Evolutionary conservation across 495 filamentous ascomycete genomes (phyloP).

Genomic region (Recurvomyces mirabilis): DNA sequence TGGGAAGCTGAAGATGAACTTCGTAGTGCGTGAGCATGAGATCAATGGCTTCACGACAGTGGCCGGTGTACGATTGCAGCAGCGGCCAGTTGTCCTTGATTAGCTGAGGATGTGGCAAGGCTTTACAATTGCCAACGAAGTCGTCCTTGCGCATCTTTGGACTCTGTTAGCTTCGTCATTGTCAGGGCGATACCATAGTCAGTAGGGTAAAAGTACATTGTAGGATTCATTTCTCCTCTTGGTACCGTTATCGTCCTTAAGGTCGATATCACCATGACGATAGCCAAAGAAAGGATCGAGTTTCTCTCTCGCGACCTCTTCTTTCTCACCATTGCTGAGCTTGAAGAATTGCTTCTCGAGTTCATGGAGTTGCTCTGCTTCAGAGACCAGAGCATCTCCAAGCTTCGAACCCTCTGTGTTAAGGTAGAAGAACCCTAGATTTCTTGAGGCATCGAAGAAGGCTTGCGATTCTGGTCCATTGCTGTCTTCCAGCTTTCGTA

Average conservation of each 20-base stretch:
- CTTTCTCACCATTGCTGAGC: slow-evolving; percentile 4
- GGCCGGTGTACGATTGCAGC: slow-evolving; percentile 5
- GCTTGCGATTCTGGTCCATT: slow-evolving; percentile 34
- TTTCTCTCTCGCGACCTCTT: slow-evolving; percentile 31
- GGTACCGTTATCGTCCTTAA: slow-evolving; percentile 42
- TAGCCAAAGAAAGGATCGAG: slow-evolving; percentile 58
- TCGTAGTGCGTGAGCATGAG: slow-evolving; percentile 13
- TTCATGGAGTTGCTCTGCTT: slow-evolving; percentile 13
- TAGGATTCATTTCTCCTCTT: slow-evolving; percentile 52
- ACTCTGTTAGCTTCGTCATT: background rate
- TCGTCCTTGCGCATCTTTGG: slow-evolving; percentile 13
- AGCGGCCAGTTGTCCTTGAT: slow-evolving; percentile 9
- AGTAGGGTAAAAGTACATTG: slow-evolving; percentile 36
- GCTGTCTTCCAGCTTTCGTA: slow-evolving; percentile 37
- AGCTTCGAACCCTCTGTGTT: slow-evolving; percentile 11
- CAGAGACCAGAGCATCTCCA: slow-evolving; percentile 13
- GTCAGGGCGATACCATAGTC: background rate
- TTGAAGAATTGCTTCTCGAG: slow-evolving; percentile 15
- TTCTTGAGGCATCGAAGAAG: slow-evolving; percentile 9
- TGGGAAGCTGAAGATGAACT: slow-evolving; percentile 12
- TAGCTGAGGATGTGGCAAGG: slow-evolving; percentile 6
- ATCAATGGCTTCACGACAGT: slow-evolving; percentile 17
- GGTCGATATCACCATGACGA: slow-evolving; percentile 33
- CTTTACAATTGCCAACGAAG: slow-evolving; percentile 13
- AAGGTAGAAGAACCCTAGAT: slow-evolving; percentile 23